These are phyloP conservation scores for Conticribra weissflogii DNA, from an alignment of 108 stramenopile genomes.

Conservation along the genomic window DNA sequence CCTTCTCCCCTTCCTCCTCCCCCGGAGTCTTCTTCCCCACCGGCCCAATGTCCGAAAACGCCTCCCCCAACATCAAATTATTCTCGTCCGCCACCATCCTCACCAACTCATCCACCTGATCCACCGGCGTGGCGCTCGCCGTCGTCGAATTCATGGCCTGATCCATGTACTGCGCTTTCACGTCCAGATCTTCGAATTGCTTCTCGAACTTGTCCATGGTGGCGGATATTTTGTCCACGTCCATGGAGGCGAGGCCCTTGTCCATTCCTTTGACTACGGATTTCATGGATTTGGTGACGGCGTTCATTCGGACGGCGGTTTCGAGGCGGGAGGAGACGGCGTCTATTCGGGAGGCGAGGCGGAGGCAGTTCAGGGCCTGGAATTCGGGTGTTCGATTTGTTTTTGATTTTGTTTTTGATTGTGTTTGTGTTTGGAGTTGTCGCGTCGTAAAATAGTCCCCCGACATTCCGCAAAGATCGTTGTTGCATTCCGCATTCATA, in stretches of 20 bases:
- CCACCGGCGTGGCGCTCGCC: conserved; percentile 93
- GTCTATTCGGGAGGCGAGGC: conserved; percentile 92
- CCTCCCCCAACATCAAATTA: conserved; percentile 82
- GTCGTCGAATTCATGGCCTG: conserved; percentile 96
- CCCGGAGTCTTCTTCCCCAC: conserved; percentile 69
- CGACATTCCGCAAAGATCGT: too few relatives aligned
- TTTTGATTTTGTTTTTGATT: too few relatives aligned
- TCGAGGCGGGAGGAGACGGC: conserved; percentile 96
- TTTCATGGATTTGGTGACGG: conserved; percentile 91
- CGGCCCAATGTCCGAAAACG: conserved; percentile 76
- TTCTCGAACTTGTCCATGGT: conserved; percentile 97
- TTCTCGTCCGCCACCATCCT: conserved; percentile 94
- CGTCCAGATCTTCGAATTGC: conserved; percentile 99
- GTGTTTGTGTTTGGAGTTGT: too few relatives aligned
- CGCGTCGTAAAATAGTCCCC: too few relatives aligned
- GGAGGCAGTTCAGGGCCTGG: conserved; percentile 85
- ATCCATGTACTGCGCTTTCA: conserved; percentile 95
- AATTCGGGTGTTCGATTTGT: too few relatives aligned
- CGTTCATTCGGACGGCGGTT: conserved; percentile 95
- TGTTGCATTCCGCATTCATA: too few relatives aligned
- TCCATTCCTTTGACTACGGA: conserved; percentile 95
- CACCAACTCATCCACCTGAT: conserved; percentile 94
- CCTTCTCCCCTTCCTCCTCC: conserved; percentile 53
- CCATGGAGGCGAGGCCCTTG: conserved; percentile 88
- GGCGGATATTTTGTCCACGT: conserved; percentile 90